Percentiles rank a stretch among this genome's conserved stretches.
Conservation (phyloP, 2,329 filamentous ascomycete species). For the Sphaerostilbella broomeana region DNA sequence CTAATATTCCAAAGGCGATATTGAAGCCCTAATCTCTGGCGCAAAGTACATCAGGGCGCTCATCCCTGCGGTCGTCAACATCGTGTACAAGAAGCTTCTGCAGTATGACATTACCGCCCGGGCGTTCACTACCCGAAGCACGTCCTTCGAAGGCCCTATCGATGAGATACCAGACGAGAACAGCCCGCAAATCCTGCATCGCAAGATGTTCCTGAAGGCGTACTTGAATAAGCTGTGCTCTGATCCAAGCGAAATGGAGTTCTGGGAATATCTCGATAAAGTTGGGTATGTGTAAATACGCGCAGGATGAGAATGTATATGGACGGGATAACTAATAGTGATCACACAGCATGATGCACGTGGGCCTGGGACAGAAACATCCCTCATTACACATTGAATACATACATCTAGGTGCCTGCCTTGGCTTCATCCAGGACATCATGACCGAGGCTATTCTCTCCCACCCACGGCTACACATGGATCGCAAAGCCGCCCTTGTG, state of each 20-base stretch:
- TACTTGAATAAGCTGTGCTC: constrained; percentile 70
- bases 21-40: constrained; percentile 62
- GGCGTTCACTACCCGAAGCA: constrained; percentile 59
- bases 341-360: constrained; percentile 62
- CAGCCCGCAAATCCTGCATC: constrained; percentile 66
- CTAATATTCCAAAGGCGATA: constrained; percentile 47
- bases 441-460: constrained; percentile 70
- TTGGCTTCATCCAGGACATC: constrained; percentile 72
- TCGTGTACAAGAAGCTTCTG: constrained; percentile 75
- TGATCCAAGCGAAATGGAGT: constrained; percentile 67
- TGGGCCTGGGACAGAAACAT: constrained; percentile 64
- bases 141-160: constrained; percentile 60
- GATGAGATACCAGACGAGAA: constrained; percentile 59
- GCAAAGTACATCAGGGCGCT: constrained; percentile 75
- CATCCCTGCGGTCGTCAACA: constrained; percentile 76
- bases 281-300: constrained; percentile 59
- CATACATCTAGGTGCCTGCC: constrained; percentile 65
- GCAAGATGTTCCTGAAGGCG: constrained; percentile 72
- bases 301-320: too few species aligned
- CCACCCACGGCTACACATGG: constrained; percentile 59
- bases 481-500: constrained; percentile 64
- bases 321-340: not conserved
- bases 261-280: constrained; percentile 80
- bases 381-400: constrained; percentile 76
- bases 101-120: constrained; percentile 76